A percentile compares a stretch with the other conserved stretches of the same genome.
These are phyloP conservation scores for Boletellus deceptivus DNA, from an alignment of 1,284 basidiomycete genomes.

Conservation along the genomic window DNA sequence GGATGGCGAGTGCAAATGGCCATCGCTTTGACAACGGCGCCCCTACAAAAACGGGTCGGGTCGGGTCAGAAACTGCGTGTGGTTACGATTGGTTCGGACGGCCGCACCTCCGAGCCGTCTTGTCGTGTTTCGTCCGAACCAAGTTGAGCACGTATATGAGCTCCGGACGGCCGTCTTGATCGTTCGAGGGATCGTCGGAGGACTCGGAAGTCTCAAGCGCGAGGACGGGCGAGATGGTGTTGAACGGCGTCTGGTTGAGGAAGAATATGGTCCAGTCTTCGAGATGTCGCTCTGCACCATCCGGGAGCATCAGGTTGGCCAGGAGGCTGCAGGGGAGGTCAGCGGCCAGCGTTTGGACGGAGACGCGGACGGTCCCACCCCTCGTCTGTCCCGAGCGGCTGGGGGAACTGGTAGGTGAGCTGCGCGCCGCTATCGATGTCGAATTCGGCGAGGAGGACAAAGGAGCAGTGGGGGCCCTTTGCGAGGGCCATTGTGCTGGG, in stretches of 20 bases:
- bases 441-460: conserved; percentile 92
- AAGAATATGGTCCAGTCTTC: conserved; percentile 99
- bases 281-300: conserved; percentile 90
- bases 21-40: conserved; percentile 93
- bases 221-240: conserved; percentile 81
- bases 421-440: conserved; percentile 92
- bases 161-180: conserved; percentile 46
- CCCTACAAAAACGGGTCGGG: conserved; percentile 49
- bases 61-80: conserved; percentile 11
- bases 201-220: conserved; percentile 63
- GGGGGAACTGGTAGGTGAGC: conserved; percentile 91
- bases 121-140: conserved; percentile 95
- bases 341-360: conserved; percentile 1
- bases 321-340: conserved; percentile 60
- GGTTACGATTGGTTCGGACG: conserved; percentile 7
- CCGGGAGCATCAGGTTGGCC: conserved; percentile 97
- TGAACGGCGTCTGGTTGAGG: conserved; percentile 88
- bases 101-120: conserved; percentile 75
- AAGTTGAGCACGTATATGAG: conserved; percentile 91
- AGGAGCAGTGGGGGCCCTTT: conserved; percentile 75
- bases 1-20: conserved; percentile 95
- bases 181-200: conserved; percentile 41
- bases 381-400: conserved; percentile 88
- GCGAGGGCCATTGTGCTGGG: conserved; percentile 34
- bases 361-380: conserved; percentile 54